A percentile compares a stretch with the other conserved stretches of the same genome.
Conservation (phyloP, 2,329 filamentous ascomycete species). For the Sporothrix phasma region DNA sequence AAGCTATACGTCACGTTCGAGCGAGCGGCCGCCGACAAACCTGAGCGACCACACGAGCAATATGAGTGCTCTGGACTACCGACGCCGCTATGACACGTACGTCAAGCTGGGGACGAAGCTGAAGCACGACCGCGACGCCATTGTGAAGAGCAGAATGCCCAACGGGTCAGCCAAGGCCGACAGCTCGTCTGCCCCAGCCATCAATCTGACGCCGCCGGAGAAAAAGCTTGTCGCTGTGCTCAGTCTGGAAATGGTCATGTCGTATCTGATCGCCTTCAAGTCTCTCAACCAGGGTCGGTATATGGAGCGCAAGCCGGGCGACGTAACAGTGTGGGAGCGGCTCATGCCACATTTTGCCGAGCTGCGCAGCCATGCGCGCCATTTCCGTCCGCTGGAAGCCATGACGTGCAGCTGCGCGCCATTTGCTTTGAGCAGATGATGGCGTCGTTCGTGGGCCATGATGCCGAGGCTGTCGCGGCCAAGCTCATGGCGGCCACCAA, state of each 20-base stretch:
- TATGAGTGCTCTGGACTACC: constrained; percentile 24
- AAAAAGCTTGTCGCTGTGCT: constrained; percentile 34
- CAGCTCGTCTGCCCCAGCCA: background rate
- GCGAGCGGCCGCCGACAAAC: constrained; percentile 31
- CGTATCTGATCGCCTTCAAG: constrained; percentile 46
- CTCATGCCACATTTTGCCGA: constrained; percentile 37
- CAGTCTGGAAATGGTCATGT: constrained; percentile 40
- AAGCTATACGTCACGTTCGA: constrained; percentile 32
- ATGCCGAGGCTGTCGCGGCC: constrained; percentile 25
- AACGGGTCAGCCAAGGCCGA: constrained; percentile 20
- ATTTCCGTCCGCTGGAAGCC: constrained; percentile 28
- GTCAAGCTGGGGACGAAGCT: constrained; percentile 37
- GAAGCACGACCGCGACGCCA: constrained; percentile 45
- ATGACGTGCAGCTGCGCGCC: constrained; percentile 36
- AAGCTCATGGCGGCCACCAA: constrained; percentile 21
- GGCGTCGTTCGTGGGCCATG: constrained; percentile 22
- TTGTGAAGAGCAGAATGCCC: constrained; percentile 24
- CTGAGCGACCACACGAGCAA: constrained; percentile 22
- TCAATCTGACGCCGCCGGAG: constrained; percentile 23
- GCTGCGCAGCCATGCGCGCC: constrained; percentile 31
- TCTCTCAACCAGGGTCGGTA: constrained; percentile 36
- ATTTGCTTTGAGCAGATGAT: constrained; percentile 36
- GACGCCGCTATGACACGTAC: constrained; percentile 31
- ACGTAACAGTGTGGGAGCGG: constrained; percentile 33
- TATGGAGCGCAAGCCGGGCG: constrained; percentile 34